Percentiles rank a stretch among this genome's conserved stretches.
phyloP scores from a whole-genome alignment of 2,329 filamentous ascomycete genomes.

The Tolypocladium guangdongense region DNA sequence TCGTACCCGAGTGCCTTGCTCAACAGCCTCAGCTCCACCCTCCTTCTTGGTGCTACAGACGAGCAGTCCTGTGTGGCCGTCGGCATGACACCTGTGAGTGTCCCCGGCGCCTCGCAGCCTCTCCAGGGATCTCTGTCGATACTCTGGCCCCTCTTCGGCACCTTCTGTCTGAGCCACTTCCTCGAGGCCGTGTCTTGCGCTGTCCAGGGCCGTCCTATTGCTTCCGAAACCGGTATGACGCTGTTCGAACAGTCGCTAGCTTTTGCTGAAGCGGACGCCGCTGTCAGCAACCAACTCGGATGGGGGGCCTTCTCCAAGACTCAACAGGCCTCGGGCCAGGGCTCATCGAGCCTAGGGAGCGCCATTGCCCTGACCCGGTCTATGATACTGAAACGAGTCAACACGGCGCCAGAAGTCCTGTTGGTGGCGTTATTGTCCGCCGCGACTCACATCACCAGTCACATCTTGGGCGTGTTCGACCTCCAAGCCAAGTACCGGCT shows the following conservation, averaged over 20 bases:
- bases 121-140: slow-evolving; percentile 68
- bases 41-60: slow-evolving; percentile 67
- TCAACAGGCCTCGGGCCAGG: slow-evolving; percentile 23
- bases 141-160: slow-evolving; percentile 65
- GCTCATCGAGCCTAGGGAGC: slow-evolving; percentile 12
- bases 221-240: slow-evolving; percentile 89
- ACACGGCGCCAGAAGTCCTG: slow-evolving; percentile 81
- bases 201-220: slow-evolving; percentile 68
- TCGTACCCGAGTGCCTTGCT: slow-evolving; percentile 58
- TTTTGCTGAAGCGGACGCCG: slow-evolving; percentile 89
- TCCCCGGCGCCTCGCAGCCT: slow-evolving; percentile 37
- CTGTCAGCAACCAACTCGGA: slow-evolving; percentile 69
- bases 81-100: slow-evolving; percentile 52
- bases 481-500: slow-evolving; percentile 72
- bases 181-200: slow-evolving; percentile 82
- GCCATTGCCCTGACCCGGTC: slow-evolving; percentile 44
- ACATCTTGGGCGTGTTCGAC: slow-evolving; percentile 69
- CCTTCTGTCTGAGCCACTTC: slow-evolving; percentile 67
- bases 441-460: slow-evolving; percentile 80
- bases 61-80: slow-evolving; percentile 64
- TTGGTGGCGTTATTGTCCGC: slow-evolving; percentile 79
- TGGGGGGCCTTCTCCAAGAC: slow-evolving; percentile 51
- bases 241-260: slow-evolving; percentile 92
- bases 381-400: slow-evolving; percentile 68
- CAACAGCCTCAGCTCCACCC: slow-evolving; percentile 57